Evolutionary conservation across 257 asterid species (phyloP).

Genomic region (Coffea eugenioides): DNA sequence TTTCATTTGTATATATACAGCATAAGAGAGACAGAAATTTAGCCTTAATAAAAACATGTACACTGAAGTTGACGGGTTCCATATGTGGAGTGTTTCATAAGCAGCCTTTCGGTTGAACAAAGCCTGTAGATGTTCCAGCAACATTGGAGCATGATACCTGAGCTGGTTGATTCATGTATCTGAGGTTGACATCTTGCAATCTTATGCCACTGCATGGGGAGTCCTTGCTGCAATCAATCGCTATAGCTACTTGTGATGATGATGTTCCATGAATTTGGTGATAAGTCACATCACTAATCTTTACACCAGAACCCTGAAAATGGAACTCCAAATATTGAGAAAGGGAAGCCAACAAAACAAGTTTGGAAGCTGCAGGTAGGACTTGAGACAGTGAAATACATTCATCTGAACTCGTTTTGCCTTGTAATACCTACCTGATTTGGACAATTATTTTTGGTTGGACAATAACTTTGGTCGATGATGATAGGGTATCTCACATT

Average conservation of each 20-base stretch:
- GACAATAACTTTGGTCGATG: conserved; percentile 14
- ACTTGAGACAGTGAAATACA: no score
- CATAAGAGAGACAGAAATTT: no score
- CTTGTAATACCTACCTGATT: not conserved
- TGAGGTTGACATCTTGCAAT: conserved; percentile 3
- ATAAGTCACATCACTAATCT: conserved; percentile 13
- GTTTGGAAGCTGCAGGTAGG: no score
- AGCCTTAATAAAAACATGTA: no score
- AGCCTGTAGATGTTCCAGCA: conserved; percentile 13
- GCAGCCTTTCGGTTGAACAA: conserved; percentile 7
- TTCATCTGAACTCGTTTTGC: no score
- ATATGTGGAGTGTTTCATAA: not conserved
- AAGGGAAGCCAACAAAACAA: no score
- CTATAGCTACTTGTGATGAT: not conserved
- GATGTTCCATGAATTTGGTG: conserved; percentile 16
- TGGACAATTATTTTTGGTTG: not conserved
- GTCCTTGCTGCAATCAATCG: conserved; percentile 3
- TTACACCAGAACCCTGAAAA: conserved; percentile 9
- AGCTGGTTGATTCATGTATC: conserved; percentile 7
- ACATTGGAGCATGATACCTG: conserved; percentile 13
- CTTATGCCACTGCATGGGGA: not conserved
- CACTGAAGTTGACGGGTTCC: no score
- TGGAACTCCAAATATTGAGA: not conserved
- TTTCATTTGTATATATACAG: no score
- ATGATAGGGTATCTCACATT: conserved; percentile 15